Evolutionary conservation across 2,329 filamentous ascomycete species (phyloP).

Genomic region (Xylariaceae sp.): DNA sequence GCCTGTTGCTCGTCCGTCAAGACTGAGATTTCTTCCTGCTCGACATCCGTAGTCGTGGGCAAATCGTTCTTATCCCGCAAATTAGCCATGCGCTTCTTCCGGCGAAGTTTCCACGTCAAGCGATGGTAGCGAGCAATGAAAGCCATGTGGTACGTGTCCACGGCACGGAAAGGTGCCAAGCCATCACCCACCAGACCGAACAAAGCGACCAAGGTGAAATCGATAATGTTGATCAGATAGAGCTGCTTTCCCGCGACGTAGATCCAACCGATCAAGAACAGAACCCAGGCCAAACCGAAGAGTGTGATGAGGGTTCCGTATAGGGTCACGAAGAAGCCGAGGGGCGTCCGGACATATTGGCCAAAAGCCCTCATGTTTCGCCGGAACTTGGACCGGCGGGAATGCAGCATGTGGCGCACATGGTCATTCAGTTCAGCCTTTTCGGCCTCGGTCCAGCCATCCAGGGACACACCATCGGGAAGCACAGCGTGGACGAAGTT

Average conservation of each 20-base stretch:
- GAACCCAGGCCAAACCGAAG: slow-evolving; percentile 80
- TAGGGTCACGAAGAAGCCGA: slow-evolving; percentile 76
- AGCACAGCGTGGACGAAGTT: slow-evolving; percentile 59
- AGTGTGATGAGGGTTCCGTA: slow-evolving; percentile 78
- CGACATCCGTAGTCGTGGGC: slow-evolving; percentile 37
- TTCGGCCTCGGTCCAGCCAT: slow-evolving; percentile 69
- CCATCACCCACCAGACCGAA: slow-evolving; percentile 66
- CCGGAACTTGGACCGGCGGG: slow-evolving; percentile 70
- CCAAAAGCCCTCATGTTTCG: slow-evolving; percentile 71
- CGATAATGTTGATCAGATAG: slow-evolving; percentile 63
- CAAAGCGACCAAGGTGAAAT: slow-evolving; percentile 62
- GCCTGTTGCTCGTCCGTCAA: slow-evolving; percentile 59
- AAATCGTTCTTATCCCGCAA: slow-evolving; percentile 64
- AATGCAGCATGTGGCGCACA: slow-evolving; percentile 82
- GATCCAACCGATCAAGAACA: slow-evolving; percentile 89
- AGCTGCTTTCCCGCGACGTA: slow-evolving; percentile 67
- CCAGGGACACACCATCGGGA: slow-evolving; percentile 63
- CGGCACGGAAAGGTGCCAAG: slow-evolving; percentile 63
- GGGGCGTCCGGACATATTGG: slow-evolving; percentile 67
- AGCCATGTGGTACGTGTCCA: slow-evolving; percentile 84
- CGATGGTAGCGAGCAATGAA: slow-evolving; percentile 67
- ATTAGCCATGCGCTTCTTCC: slow-evolving; percentile 53
- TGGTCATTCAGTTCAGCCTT: slow-evolving; percentile 75
- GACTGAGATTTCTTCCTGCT: slow-evolving; percentile 47
- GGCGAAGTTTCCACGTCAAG: slow-evolving; percentile 57